These are phyloP conservation scores for Santalum album DNA, from an alignment of 164 flowering plant genomes.

Conservation along the genomic window DNA sequence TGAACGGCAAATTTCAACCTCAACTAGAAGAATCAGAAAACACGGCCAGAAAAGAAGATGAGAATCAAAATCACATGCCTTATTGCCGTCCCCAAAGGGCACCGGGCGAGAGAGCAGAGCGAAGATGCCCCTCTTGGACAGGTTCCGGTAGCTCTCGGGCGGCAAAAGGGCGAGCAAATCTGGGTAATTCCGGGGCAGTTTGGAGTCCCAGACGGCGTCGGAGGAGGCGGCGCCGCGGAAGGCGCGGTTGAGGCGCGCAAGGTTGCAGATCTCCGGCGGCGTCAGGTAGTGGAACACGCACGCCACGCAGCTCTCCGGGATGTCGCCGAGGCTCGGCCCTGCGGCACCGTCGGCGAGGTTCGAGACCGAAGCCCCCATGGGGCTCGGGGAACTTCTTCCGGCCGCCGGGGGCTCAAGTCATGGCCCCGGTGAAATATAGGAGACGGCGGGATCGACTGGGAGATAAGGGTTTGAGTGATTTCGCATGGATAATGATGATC, in stretches of 20 bases:
- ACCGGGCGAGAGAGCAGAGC: conserved; percentile 78
- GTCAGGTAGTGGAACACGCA: conserved; percentile 74
- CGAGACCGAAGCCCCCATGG: conserved; percentile 68
- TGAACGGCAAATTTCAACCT: conserved; percentile 1
- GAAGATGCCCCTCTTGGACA: conserved; percentile 73
- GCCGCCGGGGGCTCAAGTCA: not conserved
- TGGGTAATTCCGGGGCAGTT: conserved; percentile 72
- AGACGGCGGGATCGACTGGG: not conserved
- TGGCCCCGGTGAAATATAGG: not conserved
- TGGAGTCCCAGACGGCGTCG: conserved; percentile 86
- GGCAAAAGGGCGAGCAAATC: conserved; percentile 52
- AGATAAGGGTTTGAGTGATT: not conserved
- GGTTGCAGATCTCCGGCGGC: conserved; percentile 98
- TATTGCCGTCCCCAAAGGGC: conserved; percentile 66
- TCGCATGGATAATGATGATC: no score
- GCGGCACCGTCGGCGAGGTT: conserved; percentile 47
- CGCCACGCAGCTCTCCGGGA: conserved; percentile 96
- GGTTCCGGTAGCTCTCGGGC: conserved; percentile 25
- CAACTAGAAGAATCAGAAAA: not conserved
- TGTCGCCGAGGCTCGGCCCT: conserved; percentile 87
- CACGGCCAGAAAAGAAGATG: not conserved
- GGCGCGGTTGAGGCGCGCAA: conserved; percentile 85
- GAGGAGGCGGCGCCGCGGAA: conserved; percentile 97
- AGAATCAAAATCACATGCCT: conserved; percentile 29
- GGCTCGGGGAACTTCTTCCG: not conserved